phyloP scores from a whole-genome alignment of 768 basidiomycete species.

The Leccinum incarnatum region DNA sequence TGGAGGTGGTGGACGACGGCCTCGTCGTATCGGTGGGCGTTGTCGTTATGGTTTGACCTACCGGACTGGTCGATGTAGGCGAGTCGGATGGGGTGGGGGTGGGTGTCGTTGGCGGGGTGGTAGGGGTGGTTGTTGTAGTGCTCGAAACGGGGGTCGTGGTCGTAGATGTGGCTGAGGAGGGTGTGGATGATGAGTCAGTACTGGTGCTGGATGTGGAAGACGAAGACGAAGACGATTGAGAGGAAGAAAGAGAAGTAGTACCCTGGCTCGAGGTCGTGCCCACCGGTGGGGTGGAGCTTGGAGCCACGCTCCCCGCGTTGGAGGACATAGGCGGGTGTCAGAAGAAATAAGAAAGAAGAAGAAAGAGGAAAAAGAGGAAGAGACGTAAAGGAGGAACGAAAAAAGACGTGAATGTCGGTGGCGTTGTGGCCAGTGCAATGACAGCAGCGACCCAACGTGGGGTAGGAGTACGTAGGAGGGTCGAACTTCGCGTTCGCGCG shows the following conservation, averaged over 20 bases:
- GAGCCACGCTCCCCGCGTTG: neutral
- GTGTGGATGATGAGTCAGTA: constrained; percentile 16
- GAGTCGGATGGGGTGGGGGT: neutral
- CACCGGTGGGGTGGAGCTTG: neutral
- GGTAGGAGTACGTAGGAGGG: neutral
- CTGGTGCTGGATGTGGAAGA: neutral
- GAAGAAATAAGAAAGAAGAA: neutral
- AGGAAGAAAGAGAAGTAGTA: constrained; percentile 16
- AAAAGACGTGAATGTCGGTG: neutral
- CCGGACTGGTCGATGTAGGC: neutral
- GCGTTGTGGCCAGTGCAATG: neutral
- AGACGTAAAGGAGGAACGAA: neutral
- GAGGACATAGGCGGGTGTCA: constrained; percentile 18
- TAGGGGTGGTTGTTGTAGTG: constrained; percentile 7
- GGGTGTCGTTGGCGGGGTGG: constrained; percentile 2
- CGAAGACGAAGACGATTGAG: neutral
- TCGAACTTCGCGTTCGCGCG: neutral
- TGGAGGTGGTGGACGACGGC: neutral
- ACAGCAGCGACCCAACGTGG: neutral
- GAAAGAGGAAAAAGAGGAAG: neutral
- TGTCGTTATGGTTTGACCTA: neutral
- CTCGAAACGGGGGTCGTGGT: neutral
- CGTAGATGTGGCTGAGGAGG: constrained; percentile 5
- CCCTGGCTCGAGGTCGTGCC: constrained; percentile 11
- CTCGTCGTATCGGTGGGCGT: neutral